A percentile compares a stretch with the other conserved stretches of the same genome.
phyloP scores from a whole-genome alignment of 768 basidiomycete species.

The Termitomyces sp. region DNA sequence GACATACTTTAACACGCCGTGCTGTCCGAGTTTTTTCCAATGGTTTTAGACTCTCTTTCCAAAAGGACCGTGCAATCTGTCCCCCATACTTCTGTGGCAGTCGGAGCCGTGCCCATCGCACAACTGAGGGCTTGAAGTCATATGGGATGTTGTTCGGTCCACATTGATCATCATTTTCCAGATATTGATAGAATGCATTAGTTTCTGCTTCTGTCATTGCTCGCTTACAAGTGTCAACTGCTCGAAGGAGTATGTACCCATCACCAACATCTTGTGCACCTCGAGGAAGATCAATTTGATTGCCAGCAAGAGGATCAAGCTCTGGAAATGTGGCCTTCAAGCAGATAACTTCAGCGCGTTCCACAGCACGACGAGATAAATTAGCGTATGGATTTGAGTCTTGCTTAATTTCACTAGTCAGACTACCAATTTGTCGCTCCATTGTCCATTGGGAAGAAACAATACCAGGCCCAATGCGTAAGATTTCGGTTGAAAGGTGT shows the following conservation, averaged over 20 bases:
- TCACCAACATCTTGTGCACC: constrained; percentile 15
- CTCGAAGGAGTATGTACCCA: constrained; percentile 14
- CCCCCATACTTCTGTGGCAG: constrained; percentile 14
- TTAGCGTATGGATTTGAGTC: constrained; percentile 18
- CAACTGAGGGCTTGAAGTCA: not conserved
- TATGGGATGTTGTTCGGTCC: constrained; percentile 1
- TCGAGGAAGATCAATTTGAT: constrained; percentile 4
- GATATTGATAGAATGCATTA: not conserved
- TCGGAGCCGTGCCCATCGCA: constrained; percentile 6
- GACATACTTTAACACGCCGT: not conserved
- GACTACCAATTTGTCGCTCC: constrained; percentile 10
- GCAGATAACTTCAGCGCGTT: constrained; percentile 13
- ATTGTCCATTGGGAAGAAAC: constrained; percentile 10
- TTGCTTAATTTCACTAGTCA: constrained; percentile 12
- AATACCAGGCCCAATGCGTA: constrained; percentile 6
- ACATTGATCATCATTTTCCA: not conserved
- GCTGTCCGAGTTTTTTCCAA: not conserved
- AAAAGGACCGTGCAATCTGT: constrained; percentile 17
- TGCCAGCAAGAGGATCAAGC: constrained; percentile 7
- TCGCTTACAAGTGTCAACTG: constrained; percentile 10
- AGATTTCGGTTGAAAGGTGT: not conserved
- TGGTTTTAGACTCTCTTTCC: constrained; percentile 7
- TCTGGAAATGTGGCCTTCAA: constrained; percentile 18
- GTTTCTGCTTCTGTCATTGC: not conserved
- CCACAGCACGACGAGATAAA: constrained; percentile 13